phyloP scores from a whole-genome alignment of 805 yeast genomes.

The Saturnispora sekii region DNA sequence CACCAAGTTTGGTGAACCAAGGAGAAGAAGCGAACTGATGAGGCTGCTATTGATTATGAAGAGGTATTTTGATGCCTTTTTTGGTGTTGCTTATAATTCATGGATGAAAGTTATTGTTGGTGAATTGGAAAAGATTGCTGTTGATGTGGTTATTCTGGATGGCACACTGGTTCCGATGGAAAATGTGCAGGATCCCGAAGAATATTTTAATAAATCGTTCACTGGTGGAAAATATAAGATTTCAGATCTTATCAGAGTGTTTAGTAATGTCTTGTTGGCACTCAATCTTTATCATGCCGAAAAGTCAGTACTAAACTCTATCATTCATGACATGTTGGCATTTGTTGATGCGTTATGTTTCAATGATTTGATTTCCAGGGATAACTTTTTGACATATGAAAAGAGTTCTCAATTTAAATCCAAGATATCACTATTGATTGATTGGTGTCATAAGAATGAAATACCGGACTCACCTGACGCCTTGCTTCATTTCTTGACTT shows the following conservation, averaged over 20 bases:
- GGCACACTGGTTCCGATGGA: not conserved
- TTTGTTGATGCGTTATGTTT: constrained; percentile 10
- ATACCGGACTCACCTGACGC: constrained; percentile 12
- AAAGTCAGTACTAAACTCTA: constrained; percentile 1
- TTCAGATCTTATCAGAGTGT: constrained; percentile 9
- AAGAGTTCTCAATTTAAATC: constrained; percentile 5
- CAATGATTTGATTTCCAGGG: constrained; percentile 8
- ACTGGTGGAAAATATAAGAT: constrained; percentile 8
- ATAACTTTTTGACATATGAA: constrained; percentile 6
- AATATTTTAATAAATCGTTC: constrained; percentile 6
- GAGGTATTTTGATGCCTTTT: constrained; percentile 13
- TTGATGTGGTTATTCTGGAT: constrained; percentile 10
- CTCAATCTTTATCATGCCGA: constrained; percentile 10
- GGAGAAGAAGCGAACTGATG: constrained; percentile 10
- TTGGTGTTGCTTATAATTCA: constrained; percentile 10
- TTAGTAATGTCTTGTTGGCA: constrained; percentile 8
- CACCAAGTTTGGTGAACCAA: not conserved
- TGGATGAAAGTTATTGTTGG: constrained; percentile 10
- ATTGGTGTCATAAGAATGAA: constrained; percentile 11
- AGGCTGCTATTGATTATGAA: constrained; percentile 11
- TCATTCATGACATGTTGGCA: constrained; percentile 8
- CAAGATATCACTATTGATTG: constrained; percentile 9
- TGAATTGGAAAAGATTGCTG: constrained; percentile 6
- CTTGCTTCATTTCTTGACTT: constrained; percentile 8
- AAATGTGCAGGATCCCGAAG: not conserved